These are phyloP conservation scores for Paramicrosporidium saccamoebae DNA, from an alignment of 371 early-diverging fungal species.

Conservation along the genomic window DNA sequence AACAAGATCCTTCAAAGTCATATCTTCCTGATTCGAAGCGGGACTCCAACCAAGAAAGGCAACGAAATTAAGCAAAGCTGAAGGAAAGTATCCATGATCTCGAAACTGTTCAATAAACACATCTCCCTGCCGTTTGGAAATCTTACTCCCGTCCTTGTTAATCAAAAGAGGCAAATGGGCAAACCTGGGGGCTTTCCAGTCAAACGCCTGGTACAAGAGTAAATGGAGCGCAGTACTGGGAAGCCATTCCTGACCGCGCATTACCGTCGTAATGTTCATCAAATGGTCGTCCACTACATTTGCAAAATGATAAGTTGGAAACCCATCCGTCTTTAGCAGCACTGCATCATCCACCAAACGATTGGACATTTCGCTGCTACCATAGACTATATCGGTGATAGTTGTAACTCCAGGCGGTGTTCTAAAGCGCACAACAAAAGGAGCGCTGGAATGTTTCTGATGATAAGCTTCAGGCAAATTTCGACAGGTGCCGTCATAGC, in stretches of 20 bases:
- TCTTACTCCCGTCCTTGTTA: conserved; percentile 41
- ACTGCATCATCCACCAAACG: conserved; percentile 52
- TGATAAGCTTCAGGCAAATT: no score
- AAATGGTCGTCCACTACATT: conserved; percentile 72
- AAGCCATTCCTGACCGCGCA: conserved; percentile 85
- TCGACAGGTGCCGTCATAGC: no score
- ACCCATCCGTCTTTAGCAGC: conserved; percentile 61
- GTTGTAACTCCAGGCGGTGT: conserved; percentile 2
- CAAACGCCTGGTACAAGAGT: conserved; percentile 38
- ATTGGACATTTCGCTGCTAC: conserved; percentile 23
- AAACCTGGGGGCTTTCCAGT: conserved; percentile 38
- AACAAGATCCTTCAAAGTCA: conserved; percentile 21
- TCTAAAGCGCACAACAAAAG: conserved; percentile 26
- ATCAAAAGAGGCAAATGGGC: conserved; percentile 60
- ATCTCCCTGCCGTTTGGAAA: conserved; percentile 49
- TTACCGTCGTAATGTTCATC: conserved; percentile 65
- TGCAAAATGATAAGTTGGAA: conserved; percentile 77
- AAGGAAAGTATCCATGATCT: conserved; percentile 47
- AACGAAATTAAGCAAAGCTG: conserved; percentile 54
- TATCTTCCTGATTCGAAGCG: conserved; percentile 14
- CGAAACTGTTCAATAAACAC: conserved; percentile 20
- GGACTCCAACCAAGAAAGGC: conserved; percentile 61
- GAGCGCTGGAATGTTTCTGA: no score
- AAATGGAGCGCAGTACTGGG: conserved; percentile 68
- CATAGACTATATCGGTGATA: conserved; percentile 27